Conservation (phyloP, 2,329 filamentous ascomycete genomes). For the Cryphonectria nitschkei region DNA sequence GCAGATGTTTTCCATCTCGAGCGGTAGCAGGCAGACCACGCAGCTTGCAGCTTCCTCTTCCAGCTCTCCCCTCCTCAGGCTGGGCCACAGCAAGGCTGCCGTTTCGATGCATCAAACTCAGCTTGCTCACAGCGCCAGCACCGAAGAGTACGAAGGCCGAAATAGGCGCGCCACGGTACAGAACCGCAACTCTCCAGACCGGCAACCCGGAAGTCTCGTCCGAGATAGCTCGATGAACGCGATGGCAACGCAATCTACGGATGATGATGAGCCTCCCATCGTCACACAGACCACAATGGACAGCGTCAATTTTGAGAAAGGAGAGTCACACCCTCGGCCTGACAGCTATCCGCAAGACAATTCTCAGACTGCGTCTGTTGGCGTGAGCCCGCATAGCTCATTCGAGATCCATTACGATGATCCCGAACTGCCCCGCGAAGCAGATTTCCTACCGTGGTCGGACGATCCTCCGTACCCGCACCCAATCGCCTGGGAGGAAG, state of each 20-base stretch:
- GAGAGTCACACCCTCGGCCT: constrained; percentile 24
- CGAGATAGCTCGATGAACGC: constrained; percentile 29
- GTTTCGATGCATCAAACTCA: constrained; percentile 16
- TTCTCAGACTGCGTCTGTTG: constrained; percentile 21
- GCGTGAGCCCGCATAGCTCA: constrained; percentile 37
- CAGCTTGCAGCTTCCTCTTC: constrained; percentile 44
- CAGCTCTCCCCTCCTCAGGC: constrained; percentile 32
- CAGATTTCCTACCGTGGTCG: constrained; percentile 63
- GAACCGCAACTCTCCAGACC: background rate
- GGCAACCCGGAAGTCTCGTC: background rate
- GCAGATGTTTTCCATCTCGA: constrained; percentile 63
- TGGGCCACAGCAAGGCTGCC: constrained; percentile 9
- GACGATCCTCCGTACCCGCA: constrained; percentile 61
- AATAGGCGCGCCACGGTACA: constrained; percentile 43
- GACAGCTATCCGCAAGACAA: constrained; percentile 24
- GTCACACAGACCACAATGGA: constrained; percentile 52
- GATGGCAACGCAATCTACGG: constrained; percentile 32
- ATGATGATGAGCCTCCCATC: constrained; percentile 39
- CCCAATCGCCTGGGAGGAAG: constrained; percentile 36
- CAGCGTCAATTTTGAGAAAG: constrained; percentile 31
- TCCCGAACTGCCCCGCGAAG: constrained; percentile 52
- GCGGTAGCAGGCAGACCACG: constrained; percentile 47
- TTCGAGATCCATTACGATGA: constrained; percentile 42
- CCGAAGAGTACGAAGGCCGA: constrained; percentile 49
- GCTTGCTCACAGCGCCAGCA: constrained; percentile 35